Evolutionary conservation across 192 early-diverging fungal genomes (phyloP).

Genomic region (Podila verticillata): DNA sequence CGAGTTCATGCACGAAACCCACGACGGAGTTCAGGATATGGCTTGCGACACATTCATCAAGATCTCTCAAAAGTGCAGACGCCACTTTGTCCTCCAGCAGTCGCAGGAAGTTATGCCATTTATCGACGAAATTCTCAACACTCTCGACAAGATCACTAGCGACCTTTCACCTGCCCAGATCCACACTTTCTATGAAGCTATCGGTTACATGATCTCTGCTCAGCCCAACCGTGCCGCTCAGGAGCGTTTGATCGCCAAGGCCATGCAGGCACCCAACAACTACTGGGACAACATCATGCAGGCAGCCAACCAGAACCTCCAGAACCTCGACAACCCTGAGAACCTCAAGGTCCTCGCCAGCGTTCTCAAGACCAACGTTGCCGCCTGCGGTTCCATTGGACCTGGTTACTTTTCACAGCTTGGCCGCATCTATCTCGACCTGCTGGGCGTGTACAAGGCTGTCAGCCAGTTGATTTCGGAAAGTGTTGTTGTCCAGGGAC

Average conservation of each 20-base stretch:
- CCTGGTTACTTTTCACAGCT: conserved; percentile 90
- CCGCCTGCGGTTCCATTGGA: conserved; percentile 90
- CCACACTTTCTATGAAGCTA: conserved; percentile 98
- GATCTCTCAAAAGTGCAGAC: conserved; percentile 96
- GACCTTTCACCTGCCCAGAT: conserved; percentile 93
- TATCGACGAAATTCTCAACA: conserved; percentile 95
- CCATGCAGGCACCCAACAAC: conserved; percentile 91
- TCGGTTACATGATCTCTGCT: conserved; percentile 97
- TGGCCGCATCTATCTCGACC: conserved; percentile 87
- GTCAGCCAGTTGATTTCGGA: conserved; percentile 87
- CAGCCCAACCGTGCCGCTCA: conserved; percentile 83
- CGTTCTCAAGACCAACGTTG: conserved; percentile 95
- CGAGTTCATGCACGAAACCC: conserved; percentile 99
- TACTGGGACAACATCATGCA: conserved; percentile 86
- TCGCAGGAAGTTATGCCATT: conserved; percentile 88
- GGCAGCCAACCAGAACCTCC: conserved; percentile 71
- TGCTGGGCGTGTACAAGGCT: conserved; percentile 92
- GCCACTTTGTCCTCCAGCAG: conserved; percentile 96
- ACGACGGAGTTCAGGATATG: conserved; percentile 99
- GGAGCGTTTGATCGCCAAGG: conserved; percentile 82
- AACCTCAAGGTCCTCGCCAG: conserved; percentile 91
- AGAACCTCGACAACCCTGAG: conserved; percentile 79
- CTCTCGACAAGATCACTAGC: conserved; percentile 83
- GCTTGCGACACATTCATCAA: conserved; percentile 99
- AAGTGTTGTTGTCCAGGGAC: conserved; percentile 76